Conservation (phyloP, 345 rosid species). For the Erysimum cheiranthoides region DNA sequence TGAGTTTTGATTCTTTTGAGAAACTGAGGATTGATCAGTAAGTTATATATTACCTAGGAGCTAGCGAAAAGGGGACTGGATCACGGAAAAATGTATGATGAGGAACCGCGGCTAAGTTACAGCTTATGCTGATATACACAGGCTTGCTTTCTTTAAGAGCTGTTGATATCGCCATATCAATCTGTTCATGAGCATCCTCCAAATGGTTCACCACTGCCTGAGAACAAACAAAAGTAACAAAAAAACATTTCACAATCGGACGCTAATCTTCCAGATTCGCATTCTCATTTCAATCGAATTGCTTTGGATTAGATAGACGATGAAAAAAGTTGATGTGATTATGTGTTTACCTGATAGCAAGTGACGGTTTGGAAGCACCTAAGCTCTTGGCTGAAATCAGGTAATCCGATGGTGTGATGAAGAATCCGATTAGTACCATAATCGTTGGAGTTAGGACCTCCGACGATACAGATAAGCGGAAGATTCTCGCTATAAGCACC, state of each 20-base stretch:
- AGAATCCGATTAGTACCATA: slow-evolving; percentile 80
- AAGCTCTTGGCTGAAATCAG: slow-evolving; percentile 61
- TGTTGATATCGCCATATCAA: slow-evolving; percentile 20
- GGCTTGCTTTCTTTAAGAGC: slow-evolving; percentile 24
- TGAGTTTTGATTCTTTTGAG: background rate
- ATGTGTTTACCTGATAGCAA: slow-evolving; percentile 39
- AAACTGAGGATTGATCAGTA: background rate
- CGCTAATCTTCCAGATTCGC: background rate
- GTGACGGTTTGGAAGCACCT: slow-evolving; percentile 62
- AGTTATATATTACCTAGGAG: slow-evolving; percentile 3
- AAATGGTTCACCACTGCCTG: slow-evolving; percentile 28
- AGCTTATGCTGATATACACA: slow-evolving; percentile 14
- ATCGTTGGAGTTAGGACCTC: slow-evolving; percentile 88
- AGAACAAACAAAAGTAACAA: background rate
- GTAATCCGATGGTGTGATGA: slow-evolving; percentile 64
- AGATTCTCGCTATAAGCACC: slow-evolving; percentile 86
- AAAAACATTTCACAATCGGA: background rate
- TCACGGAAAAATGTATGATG: slow-evolving; percentile 5
- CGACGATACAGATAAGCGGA: slow-evolving; percentile 79
- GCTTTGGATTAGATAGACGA: too few species aligned
- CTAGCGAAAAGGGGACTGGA: slow-evolving; percentile 5
- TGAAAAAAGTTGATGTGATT: background rate
- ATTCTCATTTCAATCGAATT: too few species aligned
- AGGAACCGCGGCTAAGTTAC: slow-evolving; percentile 25
- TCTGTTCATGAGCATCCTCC: slow-evolving; percentile 26